Evolutionary conservation across 768 basidiomycete species (phyloP), one percentile per base, ranked within the genome.

Genomic region (Pholiota molesta): DNA sequence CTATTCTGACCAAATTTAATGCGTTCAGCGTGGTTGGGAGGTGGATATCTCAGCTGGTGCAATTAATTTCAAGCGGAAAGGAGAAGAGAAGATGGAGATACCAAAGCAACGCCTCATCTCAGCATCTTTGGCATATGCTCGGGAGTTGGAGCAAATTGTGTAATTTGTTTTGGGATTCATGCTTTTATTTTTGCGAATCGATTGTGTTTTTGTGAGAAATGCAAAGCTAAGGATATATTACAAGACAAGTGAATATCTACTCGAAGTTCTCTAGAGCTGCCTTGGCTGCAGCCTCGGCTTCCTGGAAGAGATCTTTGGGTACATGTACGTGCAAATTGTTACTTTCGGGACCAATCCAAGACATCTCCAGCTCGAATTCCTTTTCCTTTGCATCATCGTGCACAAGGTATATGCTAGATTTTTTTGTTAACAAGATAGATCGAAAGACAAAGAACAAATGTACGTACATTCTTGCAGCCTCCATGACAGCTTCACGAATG

Each of bases 341-440:
- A 33, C 91, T 92, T 76, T 97, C 94, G 35, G 86, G 83, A 40
- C 95, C 87, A 61, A 98, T 88, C 97, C 97, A 99, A 37, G 95
- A 92, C 84, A 99, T 86, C 77, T 99, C 97, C 28, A 99, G 85
- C 73, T 99, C 97, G 65, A 99, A 99, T 54, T 96, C 93, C 73
- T 98, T 99, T 79, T 98, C 96, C 75, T 98, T 97, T 63, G 92
- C 89, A 72, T 99, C 97, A 65, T 99, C 97, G 71, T 99, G 97
- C 16, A 97, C 95, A 42, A 94, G 86, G 76, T 99, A 95, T 72
- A 99, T 97, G 72, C 97, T 99, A 72, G 16, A 55, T 45, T 39
- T 14, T n/a, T 37, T 28, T 7, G 51, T 62, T 21, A 60, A 49
- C 44, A 53, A 33, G 21, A 51, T 39, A 23, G 0, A 19, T 21